phyloP scores from a whole-genome alignment of 1,284 basidiomycete genomes.

The Omphalotus olearius region DNA sequence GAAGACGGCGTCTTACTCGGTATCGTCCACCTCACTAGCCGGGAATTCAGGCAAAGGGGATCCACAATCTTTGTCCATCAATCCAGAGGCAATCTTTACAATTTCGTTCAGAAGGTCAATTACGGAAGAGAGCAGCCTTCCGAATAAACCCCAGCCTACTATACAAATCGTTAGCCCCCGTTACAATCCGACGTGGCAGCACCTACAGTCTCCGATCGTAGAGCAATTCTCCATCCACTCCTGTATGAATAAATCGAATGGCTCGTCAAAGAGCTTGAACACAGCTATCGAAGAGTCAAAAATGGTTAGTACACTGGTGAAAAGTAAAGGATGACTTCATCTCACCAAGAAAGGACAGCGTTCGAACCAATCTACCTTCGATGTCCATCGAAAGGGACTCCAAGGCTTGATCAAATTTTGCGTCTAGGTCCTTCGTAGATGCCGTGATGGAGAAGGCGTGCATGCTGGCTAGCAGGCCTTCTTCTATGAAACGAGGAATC shows the following conservation, averaged over 20 bases:
- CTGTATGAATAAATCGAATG: constrained; percentile 40
- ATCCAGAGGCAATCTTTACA: constrained; percentile 16
- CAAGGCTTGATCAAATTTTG: constrained; percentile 42
- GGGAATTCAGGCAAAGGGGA: constrained; percentile 18
- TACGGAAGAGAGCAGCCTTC: constrained; percentile 39
- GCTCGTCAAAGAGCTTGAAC: constrained; percentile 42
- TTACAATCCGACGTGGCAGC: no score
- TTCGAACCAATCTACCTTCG: constrained; percentile 49
- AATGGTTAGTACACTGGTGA: background rate
- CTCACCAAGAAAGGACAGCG: constrained; percentile 44
- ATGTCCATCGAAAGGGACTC: constrained; percentile 44
- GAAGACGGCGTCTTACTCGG: constrained; percentile 20
- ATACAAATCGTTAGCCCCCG: no score
- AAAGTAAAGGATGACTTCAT: background rate
- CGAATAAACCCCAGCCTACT: constrained; percentile 46
- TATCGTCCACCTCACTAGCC: constrained; percentile 19
- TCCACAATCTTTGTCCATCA: constrained; percentile 19
- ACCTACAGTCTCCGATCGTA: constrained; percentile 44
- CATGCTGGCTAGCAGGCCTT: constrained; percentile 37
- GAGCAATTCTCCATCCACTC: constrained; percentile 57
- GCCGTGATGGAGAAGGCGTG: constrained; percentile 46
- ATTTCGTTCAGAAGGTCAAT: constrained; percentile 37
- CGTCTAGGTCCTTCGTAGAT: constrained; percentile 49
- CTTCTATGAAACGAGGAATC: constrained; percentile 28
- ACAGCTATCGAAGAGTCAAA: constrained; percentile 30